Percentiles rank a stretch among this genome's conserved stretches.
These are phyloP conservation scores for Pseudozyma thailandica DNA, from an alignment of 1,284 basidiomycete genomes.

Conservation along the genomic window DNA sequence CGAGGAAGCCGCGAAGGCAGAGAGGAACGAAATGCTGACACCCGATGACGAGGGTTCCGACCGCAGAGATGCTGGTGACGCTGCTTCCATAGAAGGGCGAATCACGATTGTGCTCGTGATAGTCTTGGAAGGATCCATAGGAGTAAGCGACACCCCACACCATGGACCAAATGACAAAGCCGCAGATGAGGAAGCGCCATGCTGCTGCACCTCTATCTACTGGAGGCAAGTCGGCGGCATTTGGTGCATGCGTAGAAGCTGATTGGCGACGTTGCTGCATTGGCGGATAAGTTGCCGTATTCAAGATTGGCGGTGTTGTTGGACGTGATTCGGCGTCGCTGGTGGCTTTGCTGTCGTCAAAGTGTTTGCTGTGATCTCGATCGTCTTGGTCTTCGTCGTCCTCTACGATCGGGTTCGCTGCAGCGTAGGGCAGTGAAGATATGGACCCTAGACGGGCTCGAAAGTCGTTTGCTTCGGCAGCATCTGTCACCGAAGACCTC, in stretches of 20 bases:
- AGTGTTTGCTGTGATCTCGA: slow-evolving; percentile 8
- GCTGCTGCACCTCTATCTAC: slow-evolving; percentile 26
- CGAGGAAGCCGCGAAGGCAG: slow-evolving; percentile 31
- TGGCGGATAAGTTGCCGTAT: slow-evolving; percentile 20
- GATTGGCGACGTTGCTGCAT: slow-evolving; percentile 7
- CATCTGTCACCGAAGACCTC: slow-evolving; percentile 19
- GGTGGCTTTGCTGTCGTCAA: slow-evolving; percentile 16
- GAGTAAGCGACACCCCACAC: slow-evolving; percentile 50
- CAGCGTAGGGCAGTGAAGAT: slow-evolving; percentile 2
- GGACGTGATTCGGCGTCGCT: slow-evolving; percentile 22
- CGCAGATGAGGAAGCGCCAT: slow-evolving; percentile 24
- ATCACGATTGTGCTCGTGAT: slow-evolving; percentile 47
- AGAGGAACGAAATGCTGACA: slow-evolving; percentile 46
- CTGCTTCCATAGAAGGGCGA: slow-evolving; percentile 45
- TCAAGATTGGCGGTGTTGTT: slow-evolving; percentile 17
- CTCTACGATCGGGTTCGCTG: slow-evolving; percentile 10
- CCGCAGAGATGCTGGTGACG: slow-evolving; percentile 41
- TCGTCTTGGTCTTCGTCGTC: slow-evolving; percentile 17
- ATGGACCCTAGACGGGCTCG: slow-evolving; percentile 14
- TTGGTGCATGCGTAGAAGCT: not conserved
- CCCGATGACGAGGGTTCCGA: slow-evolving; percentile 52
- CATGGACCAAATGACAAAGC: slow-evolving; percentile 38
- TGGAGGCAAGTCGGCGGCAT: slow-evolving; percentile 9
- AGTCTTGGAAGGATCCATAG: slow-evolving; percentile 61
- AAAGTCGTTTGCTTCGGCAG: slow-evolving; percentile 15